These are phyloP conservation scores for Tulasnella sp. DNA, from an alignment of 768 basidiomycete genomes.

Conservation along the genomic window DNA sequence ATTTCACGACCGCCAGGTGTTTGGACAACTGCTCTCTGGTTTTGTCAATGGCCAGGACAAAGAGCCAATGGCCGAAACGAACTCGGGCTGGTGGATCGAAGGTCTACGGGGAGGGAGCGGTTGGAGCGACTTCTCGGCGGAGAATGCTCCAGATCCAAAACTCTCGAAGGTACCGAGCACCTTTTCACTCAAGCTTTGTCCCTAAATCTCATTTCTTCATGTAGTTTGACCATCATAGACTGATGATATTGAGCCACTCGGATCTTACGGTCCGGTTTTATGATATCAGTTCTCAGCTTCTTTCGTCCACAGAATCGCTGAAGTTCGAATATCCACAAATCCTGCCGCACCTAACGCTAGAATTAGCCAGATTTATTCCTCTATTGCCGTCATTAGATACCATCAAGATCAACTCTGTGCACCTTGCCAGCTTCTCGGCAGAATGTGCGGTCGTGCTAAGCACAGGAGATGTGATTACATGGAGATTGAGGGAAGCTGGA, in stretches of 20 bases:
- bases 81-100: slow-evolving; percentile 17
- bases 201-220: background rate
- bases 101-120: background rate
- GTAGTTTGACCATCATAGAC: slow-evolving; percentile 50
- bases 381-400: slow-evolving; percentile 20
- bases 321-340: slow-evolving; percentile 53
- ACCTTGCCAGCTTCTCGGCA: slow-evolving; percentile 43
- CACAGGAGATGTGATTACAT: slow-evolving; percentile 48
- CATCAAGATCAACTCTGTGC: slow-evolving; percentile 33
- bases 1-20: slow-evolving; percentile 27
- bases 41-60: slow-evolving; percentile 41
- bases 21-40: slow-evolving; percentile 21
- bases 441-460: slow-evolving; percentile 44
- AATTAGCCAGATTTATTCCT: slow-evolving; percentile 39
- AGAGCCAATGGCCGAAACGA: slow-evolving; percentile 24
- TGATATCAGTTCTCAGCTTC: slow-evolving; percentile 60
- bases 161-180: slow-evolving; percentile 40
- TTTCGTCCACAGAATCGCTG: slow-evolving; percentile 40
- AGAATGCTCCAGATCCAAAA: slow-evolving; percentile 28
- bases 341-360: slow-evolving; percentile 49
- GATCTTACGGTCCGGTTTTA: slow-evolving; percentile 60
- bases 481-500: slow-evolving; percentile 24
- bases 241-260: slow-evolving; percentile 51
- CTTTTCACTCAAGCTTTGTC: background rate
- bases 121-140: slow-evolving; percentile 18